These are phyloP conservation scores for Cardamine chenopodiifolia DNA, from an alignment of 345 rosid genomes.

Conservation along the genomic window DNA sequence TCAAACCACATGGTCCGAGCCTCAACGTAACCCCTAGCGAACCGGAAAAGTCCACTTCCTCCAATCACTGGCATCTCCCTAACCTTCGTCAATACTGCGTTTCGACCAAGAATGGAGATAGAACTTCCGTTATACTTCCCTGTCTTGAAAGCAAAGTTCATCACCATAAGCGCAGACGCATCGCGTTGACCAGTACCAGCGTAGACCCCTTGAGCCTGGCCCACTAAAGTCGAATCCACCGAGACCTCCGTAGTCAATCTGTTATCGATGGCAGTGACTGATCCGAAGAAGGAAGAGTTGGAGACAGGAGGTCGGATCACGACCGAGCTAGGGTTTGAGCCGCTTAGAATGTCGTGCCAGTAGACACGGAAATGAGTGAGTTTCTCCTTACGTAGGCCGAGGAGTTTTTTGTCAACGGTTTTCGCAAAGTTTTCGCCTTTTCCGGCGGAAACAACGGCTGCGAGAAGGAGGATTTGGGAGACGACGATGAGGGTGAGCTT, in stretches of 20 bases:
- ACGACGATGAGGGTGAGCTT: constrained; percentile 33
- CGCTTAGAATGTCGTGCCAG: constrained; percentile 61
- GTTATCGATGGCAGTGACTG: constrained; percentile 47
- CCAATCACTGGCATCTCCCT: constrained; percentile 70
- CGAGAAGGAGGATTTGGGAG: constrained; percentile 23
- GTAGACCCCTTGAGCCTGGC: constrained; percentile 53
- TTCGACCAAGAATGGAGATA: constrained; percentile 52
- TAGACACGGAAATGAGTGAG: constrained; percentile 50
- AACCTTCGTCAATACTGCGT: constrained; percentile 43
- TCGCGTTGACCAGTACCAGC: constrained; percentile 41
- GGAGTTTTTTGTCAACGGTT: constrained; percentile 12
- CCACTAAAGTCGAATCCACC: constrained; percentile 46
- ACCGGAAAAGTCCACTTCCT: constrained; percentile 64
- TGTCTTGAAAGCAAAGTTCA: constrained; percentile 51
- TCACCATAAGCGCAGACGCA: constrained; percentile 42
- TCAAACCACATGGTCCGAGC: constrained; percentile 46
- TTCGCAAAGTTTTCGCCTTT: constrained; percentile 18
- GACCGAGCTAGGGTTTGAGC: constrained; percentile 45
- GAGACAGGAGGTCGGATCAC: constrained; percentile 34
- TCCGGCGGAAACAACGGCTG: constrained; percentile 12
- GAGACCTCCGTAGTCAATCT: constrained; percentile 44
- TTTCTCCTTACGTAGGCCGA: constrained; percentile 48
- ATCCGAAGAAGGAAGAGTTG: constrained; percentile 45
- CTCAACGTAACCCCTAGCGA: constrained; percentile 62
- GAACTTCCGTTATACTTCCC: constrained; percentile 56